phyloP scores from a whole-genome alignment of 345 rosid genomes.

The Rhizophora mangle region DNA sequence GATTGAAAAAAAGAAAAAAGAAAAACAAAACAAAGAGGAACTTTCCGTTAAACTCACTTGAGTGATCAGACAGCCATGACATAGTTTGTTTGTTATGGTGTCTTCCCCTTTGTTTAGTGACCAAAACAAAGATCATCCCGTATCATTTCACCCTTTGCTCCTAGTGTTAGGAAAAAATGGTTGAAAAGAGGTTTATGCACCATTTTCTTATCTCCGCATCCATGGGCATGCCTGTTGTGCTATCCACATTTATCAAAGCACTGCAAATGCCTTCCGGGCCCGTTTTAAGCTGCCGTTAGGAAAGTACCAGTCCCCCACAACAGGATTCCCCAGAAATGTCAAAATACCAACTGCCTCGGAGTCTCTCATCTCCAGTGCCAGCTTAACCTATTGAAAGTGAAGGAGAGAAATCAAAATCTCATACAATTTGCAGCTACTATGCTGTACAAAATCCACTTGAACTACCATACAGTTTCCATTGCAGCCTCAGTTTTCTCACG shows the following conservation, averaged over 20 bases:
- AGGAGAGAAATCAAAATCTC: conserved; percentile 1
- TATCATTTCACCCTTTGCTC: too few relatives aligned
- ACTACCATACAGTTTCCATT: conserved; percentile 76
- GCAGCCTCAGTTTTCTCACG: conserved; percentile 84
- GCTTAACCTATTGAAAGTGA: conserved; percentile 57
- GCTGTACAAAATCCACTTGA: conserved; percentile 3
- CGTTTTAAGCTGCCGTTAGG: not conserved
- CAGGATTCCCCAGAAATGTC: conserved; percentile 98
- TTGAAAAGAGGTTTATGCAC: not conserved
- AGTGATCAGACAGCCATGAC: too few relatives aligned
- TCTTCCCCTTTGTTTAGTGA: too few relatives aligned
- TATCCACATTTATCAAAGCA: too few relatives aligned
- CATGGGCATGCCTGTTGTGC: too few relatives aligned
- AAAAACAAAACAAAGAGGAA: too few relatives aligned
- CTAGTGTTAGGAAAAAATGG: not conserved
- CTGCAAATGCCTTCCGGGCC: too few relatives aligned
- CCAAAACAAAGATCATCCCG: too few relatives aligned
- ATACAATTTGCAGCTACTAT: conserved; percentile 4
- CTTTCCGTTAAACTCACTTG: too few relatives aligned
- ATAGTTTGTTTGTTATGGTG: too few relatives aligned
- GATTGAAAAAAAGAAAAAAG: too few relatives aligned
- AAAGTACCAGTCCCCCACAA: conserved; percentile 70
- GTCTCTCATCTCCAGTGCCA: conserved; percentile 78
- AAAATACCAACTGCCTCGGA: conserved; percentile 67
- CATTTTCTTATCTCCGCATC: not conserved